Evolutionary conservation across 441 rosid genomes (phyloP), one percentile per base, ranked within the genome.

Genomic region (Erodium trifolium): DNA sequence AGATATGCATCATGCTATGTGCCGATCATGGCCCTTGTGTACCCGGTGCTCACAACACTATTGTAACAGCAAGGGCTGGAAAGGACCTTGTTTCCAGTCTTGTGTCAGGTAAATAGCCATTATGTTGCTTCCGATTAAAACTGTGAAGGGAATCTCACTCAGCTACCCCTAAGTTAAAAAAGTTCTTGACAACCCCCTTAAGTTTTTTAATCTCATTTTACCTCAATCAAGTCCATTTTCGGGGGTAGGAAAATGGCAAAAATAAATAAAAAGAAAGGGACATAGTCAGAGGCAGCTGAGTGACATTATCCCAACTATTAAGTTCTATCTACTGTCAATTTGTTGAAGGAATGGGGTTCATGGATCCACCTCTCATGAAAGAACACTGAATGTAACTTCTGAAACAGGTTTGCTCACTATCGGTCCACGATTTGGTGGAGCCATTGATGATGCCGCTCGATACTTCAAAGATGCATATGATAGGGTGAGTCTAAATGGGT

Each of bases 401-500:
- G 49, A 43, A 43, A 43, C 49, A 68, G 98, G 98, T 78, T 83
- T 93, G 84, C 83, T 93, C 39, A 93, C 97, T 11, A 91, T 93
- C 68, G 98, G 98, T 73, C 98, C 98, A 2, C 89, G 97, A 80
- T 93, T 93, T 77, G 98, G 97, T 78, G 97, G 97, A 76, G 98
- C 98, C 68, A 86, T 93, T 80, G 97, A 93, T 74, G 97, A 93
- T 72, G 97, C 95, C 67, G 96, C 98, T 75, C 83, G 96, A 73
- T 93, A 88, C 83, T 93, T 91, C 75, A 91, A 93, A 84, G 98
- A 93, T 83, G 98, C 95, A 76, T 93, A 86, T 67, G 93, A 91
- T 73, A 86, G 80, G 83, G 97, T 89, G 83, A 78, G 82, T 67
- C 69, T 43, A 63, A 66, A 67, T 18, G 7, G 37, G 37, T 34